These are phyloP conservation scores for Inonotus hispidus DNA, from an alignment of 1,284 basidiomycete species.

Conservation along the genomic window DNA sequence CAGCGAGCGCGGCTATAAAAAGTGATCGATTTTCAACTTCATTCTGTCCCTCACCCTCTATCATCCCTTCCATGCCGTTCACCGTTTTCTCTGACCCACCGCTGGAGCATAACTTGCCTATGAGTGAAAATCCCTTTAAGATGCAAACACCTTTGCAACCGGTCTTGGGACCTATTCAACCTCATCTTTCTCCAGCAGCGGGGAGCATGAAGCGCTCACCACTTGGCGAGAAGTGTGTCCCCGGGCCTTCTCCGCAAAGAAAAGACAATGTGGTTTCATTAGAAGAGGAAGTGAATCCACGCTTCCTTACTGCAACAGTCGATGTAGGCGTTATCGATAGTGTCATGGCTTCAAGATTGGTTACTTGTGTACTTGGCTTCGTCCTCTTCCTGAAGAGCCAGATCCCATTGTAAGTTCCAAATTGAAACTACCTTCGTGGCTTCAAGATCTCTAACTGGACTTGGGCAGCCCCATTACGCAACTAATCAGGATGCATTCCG, in stretches of 20 bases:
- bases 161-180: neutral
- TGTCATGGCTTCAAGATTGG: constrained; percentile 54
- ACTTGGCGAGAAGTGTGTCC: neutral
- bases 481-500: constrained; percentile 45
- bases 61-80: no score
- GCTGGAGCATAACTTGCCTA: no score
- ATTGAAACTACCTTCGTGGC: neutral
- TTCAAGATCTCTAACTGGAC: neutral
- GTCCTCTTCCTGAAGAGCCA: constrained; percentile 71
- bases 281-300: neutral
- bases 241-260: no score
- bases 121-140: no score
- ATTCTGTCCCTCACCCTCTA: no score
- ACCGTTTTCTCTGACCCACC: no score
- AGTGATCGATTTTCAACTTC: no score
- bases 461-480: constrained; percentile 56
- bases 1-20: no score
- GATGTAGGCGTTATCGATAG: constrained; percentile 47
- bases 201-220: neutral
- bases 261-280: neutral
- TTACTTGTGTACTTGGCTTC: constrained; percentile 55
- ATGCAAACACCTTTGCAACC: neutral
- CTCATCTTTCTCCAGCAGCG: neutral
- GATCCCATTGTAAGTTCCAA: constrained; percentile 59
- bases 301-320: constrained; percentile 40